Evolutionary conservation across 306 rosid species (phyloP), one percentile per base, ranked within the genome.

Genomic region (Lablab purpureus): DNA sequence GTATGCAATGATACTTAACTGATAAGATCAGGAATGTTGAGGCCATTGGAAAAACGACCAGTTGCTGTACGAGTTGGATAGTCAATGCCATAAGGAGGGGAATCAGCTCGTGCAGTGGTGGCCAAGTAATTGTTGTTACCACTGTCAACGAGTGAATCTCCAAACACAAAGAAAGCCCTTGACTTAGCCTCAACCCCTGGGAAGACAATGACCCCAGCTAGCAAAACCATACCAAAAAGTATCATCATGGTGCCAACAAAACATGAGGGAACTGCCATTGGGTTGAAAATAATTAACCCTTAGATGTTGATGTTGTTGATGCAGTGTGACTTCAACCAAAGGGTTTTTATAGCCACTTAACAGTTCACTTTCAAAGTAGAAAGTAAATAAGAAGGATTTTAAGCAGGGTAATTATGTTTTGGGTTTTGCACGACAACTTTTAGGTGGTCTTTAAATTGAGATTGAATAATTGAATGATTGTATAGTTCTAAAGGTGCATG

Each of bases 1-100:
- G 6, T 34, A 1, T 34, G 36, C 43, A 18, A 25, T 21, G 32
- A 77, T 10, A 75, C 81, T 58, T 50, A 75, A 88, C 95, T 87
- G 64, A 88, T 88, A 9, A 91, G 80, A 80, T 91, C 96, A 0
- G 91, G 91, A 64, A 91, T 87, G 71, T 88, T 91, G 73, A 82
- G 79, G 85, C 96, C 96, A 25, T 91, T 91, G 23, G 96, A 91
- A 81, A 91, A 91, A 15, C 93, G 87, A 32, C 91, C 90, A 1
- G 96, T 85, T 23, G 96, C 76, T 25, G 72, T 84, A 19, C 85
- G 85, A 43, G 91, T 82, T 12, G 88, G 91, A 25, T 66, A 87
- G 62, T 89, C 93, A 70, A 91, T 91, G 72, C 91, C 96, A 68
- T 89, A 89, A 74, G 96, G 96, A 67, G 88, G 89, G 6, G 96